Evolutionary conservation across 1,284 basidiomycete genomes (phyloP).

Genomic region (Microbotryomycetes sp.): DNA sequence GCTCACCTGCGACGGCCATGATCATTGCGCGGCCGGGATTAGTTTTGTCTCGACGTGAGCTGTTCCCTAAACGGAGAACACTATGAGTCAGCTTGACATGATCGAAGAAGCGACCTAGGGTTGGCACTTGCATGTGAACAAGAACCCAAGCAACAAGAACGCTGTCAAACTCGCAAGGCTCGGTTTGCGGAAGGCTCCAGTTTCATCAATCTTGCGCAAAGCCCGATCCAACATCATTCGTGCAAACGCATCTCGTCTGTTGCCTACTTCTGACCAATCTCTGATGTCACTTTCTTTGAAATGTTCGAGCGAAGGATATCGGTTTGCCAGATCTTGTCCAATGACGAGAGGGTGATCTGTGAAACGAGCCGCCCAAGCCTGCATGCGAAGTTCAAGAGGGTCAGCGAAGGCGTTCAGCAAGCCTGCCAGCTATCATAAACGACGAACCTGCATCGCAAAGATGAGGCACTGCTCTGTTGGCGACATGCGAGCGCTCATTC

Average conservation of each 20-base stretch:
- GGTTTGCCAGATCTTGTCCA: constrained; percentile 13
- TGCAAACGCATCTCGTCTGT: constrained; percentile 24
- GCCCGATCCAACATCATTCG: constrained; percentile 17
- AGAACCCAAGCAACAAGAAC: constrained; percentile 24
- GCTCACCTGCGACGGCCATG: neutral
- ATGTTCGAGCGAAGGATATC: constrained; percentile 6
- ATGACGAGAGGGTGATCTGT: constrained; percentile 18
- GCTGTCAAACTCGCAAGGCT: constrained; percentile 4
- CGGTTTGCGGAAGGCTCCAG: constrained; percentile 11
- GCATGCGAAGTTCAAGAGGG: neutral
- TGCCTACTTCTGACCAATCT: constrained; percentile 18
- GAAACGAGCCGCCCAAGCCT: constrained; percentile 26
- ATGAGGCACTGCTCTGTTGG: constrained; percentile 25
- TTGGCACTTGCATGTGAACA: constrained; percentile 18
- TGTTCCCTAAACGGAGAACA: constrained; percentile 11
- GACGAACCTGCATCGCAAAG: constrained; percentile 15
- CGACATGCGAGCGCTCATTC: constrained; percentile 1
- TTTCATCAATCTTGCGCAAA: constrained; percentile 12
- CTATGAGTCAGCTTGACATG: neutral
- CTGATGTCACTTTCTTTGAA: neutral
- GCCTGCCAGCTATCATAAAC: neutral
- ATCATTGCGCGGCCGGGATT: constrained; percentile 15
- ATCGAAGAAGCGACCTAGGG: too few relatives aligned
- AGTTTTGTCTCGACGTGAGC: constrained; percentile 3
- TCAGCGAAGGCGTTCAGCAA: neutral